Conservation (phyloP, 2,329 filamentous ascomycete species). For the Fonsecaea erecta region DNA sequence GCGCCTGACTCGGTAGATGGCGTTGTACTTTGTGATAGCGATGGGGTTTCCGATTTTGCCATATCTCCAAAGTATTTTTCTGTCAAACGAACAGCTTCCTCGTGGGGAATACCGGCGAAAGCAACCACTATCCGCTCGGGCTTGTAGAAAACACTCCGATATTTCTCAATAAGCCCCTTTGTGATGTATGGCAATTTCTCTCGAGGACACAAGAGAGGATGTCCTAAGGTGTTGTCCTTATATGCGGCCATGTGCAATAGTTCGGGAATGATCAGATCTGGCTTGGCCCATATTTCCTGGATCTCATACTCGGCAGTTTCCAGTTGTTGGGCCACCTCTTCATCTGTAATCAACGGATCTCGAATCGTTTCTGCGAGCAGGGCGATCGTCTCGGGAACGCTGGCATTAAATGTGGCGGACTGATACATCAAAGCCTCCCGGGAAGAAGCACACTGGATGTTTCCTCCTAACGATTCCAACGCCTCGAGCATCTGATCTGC, state of each 20-base stretch:
- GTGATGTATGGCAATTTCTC: conserved; percentile 79
- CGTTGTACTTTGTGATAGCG: conserved; percentile 32
- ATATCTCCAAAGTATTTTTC: conserved; percentile 93
- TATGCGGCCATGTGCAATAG: conserved; percentile 94
- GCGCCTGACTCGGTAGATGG: conserved; percentile 42
- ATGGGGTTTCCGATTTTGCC: conserved; percentile 52
- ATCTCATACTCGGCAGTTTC: conserved; percentile 95
- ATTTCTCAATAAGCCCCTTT: conserved; percentile 72
- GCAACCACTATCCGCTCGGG: conserved; percentile 93
- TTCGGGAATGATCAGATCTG: conserved; percentile 93
- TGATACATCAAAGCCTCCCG: conserved; percentile 99
- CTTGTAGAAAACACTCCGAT: conserved; percentile 80
- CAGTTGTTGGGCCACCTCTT: conserved; percentile 84
- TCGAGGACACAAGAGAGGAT: conserved; percentile 87
- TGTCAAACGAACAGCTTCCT: conserved; percentile 75
- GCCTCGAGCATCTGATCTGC: conserved; percentile 86
- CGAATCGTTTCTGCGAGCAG: conserved; percentile 93
- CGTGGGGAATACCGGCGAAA: conserved; percentile 88
- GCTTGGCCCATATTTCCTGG: conserved; percentile 95
- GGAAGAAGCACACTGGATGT: conserved; percentile 95
- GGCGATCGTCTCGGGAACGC: conserved; percentile 79
- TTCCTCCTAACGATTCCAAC: conserved; percentile 86
- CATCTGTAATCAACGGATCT: conserved; percentile 79
- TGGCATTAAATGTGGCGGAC: conserved; percentile 93
- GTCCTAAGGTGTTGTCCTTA: conserved; percentile 93